Evolutionary conservation across 176 grass and related monocot species (phyloP), one percentile per base, ranked within the genome.

Genomic region (Zea luxurians): DNA sequence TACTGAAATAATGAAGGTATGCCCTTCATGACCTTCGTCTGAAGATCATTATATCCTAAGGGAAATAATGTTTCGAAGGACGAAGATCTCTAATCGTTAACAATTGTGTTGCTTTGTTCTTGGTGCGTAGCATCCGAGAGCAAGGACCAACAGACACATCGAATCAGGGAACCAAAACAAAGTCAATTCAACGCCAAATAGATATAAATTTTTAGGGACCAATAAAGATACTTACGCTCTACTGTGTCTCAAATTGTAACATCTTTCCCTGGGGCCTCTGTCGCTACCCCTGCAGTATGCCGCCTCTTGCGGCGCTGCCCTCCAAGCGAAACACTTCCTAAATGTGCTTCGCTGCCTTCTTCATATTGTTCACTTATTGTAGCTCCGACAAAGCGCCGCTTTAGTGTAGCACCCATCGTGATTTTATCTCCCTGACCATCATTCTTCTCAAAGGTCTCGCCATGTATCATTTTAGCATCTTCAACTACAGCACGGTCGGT

Each of bases 271-370:
- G 81, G 80, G 27, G 27, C 48, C 27, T 85, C 78, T 6, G 74
- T 71, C 76, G 42, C 85, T 6, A 81, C 16, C 18, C 45, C 64
- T 47, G 71, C n/a, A 48, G 88, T 85, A 71, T 99, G 92, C 17
- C 85, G 82, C 78, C 89, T 93, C 77, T 99, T 99, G 9, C 86
- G 80, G 18, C 75, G 87, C 65, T 89, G 87, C 66, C 89, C 94
- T 68, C 92, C 96, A 81, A 99, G 18, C 57, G 96, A 99, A 83
- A 91, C 71, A 84, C 92, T 95, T 79, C 84, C 96, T 37, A 90
- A 99, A 71, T 86, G 83, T 17, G 90, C 84, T 68, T 94, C 90
- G 4, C 92, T 99, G 64, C 74, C 88, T 75, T 83, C 90, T 49
- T 80, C 83, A 44, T 94, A 83, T 77, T 84, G 73, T 79, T 94